These are phyloP conservation scores for Carex pumila DNA, from an alignment of 176 grass and related monocot genomes.

Conservation along the genomic window DNA sequence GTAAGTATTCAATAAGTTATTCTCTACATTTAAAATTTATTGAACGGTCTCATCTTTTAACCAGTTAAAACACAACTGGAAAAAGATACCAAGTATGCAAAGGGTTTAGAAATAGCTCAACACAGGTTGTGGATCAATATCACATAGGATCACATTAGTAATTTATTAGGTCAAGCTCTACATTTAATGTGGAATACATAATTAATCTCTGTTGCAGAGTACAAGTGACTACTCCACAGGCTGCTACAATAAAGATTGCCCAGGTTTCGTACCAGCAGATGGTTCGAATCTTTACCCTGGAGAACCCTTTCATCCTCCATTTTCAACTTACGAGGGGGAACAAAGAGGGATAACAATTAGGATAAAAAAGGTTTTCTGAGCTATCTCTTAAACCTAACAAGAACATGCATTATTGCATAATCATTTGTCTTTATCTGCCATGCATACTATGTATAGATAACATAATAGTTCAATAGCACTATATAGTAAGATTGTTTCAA, in stretches of 20 bases:
- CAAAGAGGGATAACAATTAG: neutral
- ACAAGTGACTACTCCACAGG: neutral
- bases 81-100: neutral
- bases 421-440: too few species aligned
- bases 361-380: neutral
- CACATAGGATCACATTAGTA: neutral
- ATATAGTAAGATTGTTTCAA: neutral
- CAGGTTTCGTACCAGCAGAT: neutral
- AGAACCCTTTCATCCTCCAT: neutral
- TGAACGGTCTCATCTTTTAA: neutral
- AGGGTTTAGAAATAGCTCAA: neutral
- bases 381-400: neutral
- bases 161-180: neutral
- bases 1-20: neutral
- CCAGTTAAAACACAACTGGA: neutral
- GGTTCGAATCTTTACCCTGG: neutral
- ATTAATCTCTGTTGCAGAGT: neutral
- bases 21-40: neutral
- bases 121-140: neutral
- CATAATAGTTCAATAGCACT: neutral
- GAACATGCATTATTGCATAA: too few species aligned
- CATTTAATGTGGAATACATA: neutral
- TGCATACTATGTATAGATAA: neutral
- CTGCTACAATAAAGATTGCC: neutral
- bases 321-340: neutral